phyloP scores from a whole-genome alignment of 345 rosid genomes.

The Durio zibethinus region DNA sequence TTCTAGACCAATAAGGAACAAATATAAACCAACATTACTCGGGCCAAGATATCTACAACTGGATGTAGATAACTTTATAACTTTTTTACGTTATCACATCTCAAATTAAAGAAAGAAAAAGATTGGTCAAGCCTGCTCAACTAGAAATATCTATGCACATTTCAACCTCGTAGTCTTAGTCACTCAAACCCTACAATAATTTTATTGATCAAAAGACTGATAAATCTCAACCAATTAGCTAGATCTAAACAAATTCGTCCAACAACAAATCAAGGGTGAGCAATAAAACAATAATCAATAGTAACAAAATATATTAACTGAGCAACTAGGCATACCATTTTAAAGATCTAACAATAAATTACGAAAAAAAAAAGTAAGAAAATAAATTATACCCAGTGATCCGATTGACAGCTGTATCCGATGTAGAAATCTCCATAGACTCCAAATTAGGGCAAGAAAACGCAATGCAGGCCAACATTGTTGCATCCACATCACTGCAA shows the following conservation, averaged over 20 bases:
- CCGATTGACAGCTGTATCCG: slow-evolving; percentile 61
- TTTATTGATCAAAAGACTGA: neutral
- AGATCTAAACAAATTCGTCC: neutral
- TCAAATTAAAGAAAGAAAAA: neutral
- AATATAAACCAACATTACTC: neutral
- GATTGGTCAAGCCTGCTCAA: neutral
- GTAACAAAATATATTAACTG: neutral
- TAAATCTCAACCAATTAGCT: neutral
- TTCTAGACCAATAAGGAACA: neutral
- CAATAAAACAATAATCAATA: neutral
- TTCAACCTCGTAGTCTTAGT: neutral
- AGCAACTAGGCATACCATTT: neutral
- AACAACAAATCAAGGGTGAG: neutral
- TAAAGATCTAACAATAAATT: neutral
- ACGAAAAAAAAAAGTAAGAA: neutral
- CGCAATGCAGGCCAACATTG: slow-evolving; percentile 90
- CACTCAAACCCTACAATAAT: neutral
- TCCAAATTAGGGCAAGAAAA: slow-evolving; percentile 91
- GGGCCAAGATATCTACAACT: neutral
- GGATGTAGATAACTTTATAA: neutral
- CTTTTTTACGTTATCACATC: neutral
- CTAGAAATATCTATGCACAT: neutral
- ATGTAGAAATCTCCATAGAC: slow-evolving; percentile 66
- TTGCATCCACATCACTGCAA: slow-evolving; percentile 85
- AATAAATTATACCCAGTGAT: slow-evolving; percentile 67